Conservation (phyloP, 257 asterid species). For the Parsonsia alboflavescens region DNA sequence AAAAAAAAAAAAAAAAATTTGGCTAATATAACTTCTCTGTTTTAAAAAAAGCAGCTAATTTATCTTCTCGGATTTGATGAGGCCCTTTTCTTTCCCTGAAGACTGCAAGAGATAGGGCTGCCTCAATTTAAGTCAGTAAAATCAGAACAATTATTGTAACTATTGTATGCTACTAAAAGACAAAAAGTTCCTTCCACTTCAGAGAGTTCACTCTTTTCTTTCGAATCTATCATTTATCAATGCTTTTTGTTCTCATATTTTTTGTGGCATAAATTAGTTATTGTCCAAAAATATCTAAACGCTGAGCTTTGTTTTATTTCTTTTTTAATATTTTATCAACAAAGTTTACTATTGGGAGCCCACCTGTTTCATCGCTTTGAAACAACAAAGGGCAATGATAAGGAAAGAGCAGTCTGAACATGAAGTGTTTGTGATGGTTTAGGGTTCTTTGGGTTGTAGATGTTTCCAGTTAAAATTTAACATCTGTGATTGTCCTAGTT, state of each 20-base stretch:
- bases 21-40: no score
- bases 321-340: no score
- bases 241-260: not conserved
- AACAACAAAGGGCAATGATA: no score
- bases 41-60: not conserved
- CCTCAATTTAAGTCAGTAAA: not conserved
- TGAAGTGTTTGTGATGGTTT: not conserved
- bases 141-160: not conserved
- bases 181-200: not conserved
- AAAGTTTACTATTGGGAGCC: no score
- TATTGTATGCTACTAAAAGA: not conserved
- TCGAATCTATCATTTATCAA: not conserved
- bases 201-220: not conserved
- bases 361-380: no score
- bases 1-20: no score
- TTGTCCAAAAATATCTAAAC: no score
- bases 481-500: no score
- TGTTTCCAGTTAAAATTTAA: no score
- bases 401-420: no score
- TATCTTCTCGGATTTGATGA: not conserved
- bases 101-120: not conserved
- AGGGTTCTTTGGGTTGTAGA: not conserved
- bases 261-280: not conserved
- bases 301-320: not conserved
- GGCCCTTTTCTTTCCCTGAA: not conserved